phyloP scores from a whole-genome alignment of 2,329 filamentous ascomycete species.

The Fusarium guadeloupense region DNA sequence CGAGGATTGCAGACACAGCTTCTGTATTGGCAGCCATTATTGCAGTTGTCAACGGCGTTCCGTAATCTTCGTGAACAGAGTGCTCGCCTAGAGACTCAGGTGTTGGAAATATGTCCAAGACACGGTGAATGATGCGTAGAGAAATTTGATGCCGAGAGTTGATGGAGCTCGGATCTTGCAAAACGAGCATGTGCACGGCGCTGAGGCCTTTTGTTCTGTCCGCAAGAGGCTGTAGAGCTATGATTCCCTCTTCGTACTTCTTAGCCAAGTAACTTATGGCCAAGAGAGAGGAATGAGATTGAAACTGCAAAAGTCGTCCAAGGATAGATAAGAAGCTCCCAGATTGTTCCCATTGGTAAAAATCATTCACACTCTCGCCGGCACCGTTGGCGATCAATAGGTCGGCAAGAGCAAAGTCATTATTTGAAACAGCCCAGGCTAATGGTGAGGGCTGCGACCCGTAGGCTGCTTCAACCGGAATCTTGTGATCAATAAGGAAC shows the following conservation, averaged over 20 bases:
- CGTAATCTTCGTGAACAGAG: not conserved
- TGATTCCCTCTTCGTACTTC: not conserved
- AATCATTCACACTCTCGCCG: not conserved
- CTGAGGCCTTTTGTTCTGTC: not conserved
- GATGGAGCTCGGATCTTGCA: not conserved
- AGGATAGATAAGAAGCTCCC: not conserved
- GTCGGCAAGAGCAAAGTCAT: not conserved
- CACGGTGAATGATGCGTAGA: slow-evolving; percentile 1
- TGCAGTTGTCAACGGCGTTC: not conserved
- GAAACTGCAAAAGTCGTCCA: not conserved
- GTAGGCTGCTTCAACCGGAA: not conserved
- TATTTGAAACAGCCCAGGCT: not conserved
- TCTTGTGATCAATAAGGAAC: not conserved
- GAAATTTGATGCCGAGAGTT: slow-evolving; percentile 3
- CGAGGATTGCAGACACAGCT: not conserved
- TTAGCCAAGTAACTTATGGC: not conserved
- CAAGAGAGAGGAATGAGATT: not conserved
- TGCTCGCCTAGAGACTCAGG: not conserved
- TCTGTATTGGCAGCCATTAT: not conserved
- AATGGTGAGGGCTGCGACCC: not conserved
- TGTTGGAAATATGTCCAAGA: not conserved
- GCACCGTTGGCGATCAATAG: not conserved
- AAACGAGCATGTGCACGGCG: not conserved
- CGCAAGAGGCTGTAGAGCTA: not conserved
- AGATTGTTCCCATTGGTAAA: not conserved